Conservation (phyloP, 768 basidiomycete species). For the Tubosaeta sp. region DNA sequence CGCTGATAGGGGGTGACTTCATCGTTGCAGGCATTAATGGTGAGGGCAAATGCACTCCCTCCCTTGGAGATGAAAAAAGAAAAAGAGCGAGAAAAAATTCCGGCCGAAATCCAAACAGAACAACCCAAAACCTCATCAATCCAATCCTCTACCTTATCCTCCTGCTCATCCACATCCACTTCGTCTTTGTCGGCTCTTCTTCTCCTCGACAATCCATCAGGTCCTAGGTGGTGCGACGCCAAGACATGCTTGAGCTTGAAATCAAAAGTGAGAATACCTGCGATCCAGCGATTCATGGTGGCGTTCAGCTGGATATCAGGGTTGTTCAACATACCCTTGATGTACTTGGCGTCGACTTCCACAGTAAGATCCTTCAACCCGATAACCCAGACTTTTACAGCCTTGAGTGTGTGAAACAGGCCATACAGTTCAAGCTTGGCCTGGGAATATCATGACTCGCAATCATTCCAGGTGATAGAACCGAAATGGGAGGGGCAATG, state of each 20-base stretch:
- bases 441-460: slow-evolving; percentile 9
- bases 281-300: slow-evolving; percentile 27
- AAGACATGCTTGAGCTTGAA: slow-evolving; percentile 32
- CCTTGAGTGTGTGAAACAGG: slow-evolving; percentile 19
- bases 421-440: slow-evolving; percentile 30
- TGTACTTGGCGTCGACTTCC: slow-evolving; percentile 38
- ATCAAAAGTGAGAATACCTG: slow-evolving; percentile 26
- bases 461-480: slow-evolving; percentile 34
- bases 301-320: slow-evolving; percentile 32
- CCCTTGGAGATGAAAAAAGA: no score
- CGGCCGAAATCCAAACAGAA: no score
- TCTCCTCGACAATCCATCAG: slow-evolving; percentile 20
- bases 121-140: no score
- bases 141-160: no score
- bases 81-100: no score
- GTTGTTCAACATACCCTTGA: slow-evolving; percentile 37
- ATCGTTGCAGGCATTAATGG: no score
- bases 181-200: no score
- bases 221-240: slow-evolving; percentile 14
- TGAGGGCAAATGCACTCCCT: background rate
- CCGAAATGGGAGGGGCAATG: slow-evolving; percentile 32
- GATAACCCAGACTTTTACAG: slow-evolving; percentile 25
- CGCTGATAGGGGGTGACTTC: background rate
- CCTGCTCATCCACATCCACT: no score
- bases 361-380: slow-evolving; percentile 32